Evolutionary conservation across 2,329 filamentous ascomycete genomes (phyloP), one percentile per base, ranked within the genome.

Genomic region (Fusarium setosum): DNA sequence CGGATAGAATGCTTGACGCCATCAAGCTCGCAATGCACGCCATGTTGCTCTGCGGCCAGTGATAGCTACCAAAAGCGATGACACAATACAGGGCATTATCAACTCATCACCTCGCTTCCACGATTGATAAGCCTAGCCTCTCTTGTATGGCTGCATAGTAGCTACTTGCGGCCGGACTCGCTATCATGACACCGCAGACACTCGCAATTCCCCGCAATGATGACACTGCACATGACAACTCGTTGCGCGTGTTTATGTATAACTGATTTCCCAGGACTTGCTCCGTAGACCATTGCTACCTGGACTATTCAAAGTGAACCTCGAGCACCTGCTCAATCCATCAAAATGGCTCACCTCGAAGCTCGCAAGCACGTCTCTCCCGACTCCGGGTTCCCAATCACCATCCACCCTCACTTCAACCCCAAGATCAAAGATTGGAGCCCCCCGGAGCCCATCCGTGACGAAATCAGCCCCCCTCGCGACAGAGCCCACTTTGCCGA

Each of bases 401-500:
- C 76, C 3, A 67, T 84, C 1, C 82, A 85, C 65, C 81, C 82
- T 2, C 69, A 76, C 51, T 84, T 82, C 74, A 83, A 84, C 54
- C 70, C 76, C 29, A 84, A 81, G 62, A 82, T 84, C 56, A 77
- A 72, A 24, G 60, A 55, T 6, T 66, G 60, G 60, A 56, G 15
- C 9, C 63, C 63, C 9, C 56, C 56, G 5, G 63, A 61, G 9
- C 26, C 49, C 1, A 17, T 50, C 1, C 53, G 56, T 1, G 60
- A 58, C 17, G 53, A 44, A 12, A 58, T 68, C 8, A 35, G 53
- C 2, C 69, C 69, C 4, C 59, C 62, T 2, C 61, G 57, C 69
- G 59, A 72, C 73, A 72, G 81, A 3, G 82, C 76, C 1, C 65
- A 69, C 7, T 82, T 78, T 59, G 81, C 81, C 3, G 80, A 84